phyloP scores from a whole-genome alignment of 2,329 filamentous ascomycete genomes.

The Madurella mycetomatis region DNA sequence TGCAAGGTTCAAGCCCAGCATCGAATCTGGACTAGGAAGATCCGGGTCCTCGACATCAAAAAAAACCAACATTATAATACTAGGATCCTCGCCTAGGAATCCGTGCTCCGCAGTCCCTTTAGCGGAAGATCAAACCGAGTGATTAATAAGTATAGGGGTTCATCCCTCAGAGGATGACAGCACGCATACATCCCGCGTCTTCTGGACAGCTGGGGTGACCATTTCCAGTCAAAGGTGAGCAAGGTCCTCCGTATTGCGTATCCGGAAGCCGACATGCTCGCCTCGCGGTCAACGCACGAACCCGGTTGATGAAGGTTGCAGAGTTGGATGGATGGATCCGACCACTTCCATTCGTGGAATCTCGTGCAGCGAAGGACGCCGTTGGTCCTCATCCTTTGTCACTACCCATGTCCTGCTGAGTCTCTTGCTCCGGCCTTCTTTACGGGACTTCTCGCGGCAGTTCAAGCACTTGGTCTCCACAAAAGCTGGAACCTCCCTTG shows the following conservation, averaged over 20 bases:
- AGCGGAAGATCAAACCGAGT: neutral
- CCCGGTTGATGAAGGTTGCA: constrained; percentile 1
- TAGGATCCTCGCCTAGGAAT: neutral
- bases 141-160: too few species aligned
- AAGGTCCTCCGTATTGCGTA: neutral
- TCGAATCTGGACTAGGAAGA: neutral
- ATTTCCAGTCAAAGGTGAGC: neutral
- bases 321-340: constrained; percentile 14
- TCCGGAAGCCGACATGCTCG: constrained; percentile 12
- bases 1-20: neutral
- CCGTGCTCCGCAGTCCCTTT: neutral
- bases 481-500: too few species aligned
- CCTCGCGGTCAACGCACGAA: neutral
- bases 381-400: neutral
- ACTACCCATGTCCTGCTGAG: neutral
- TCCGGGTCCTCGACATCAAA: neutral
- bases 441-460: too few species aligned
- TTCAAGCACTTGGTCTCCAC: too few species aligned
- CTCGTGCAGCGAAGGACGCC: constrained; percentile 2
- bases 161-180: too few species aligned
- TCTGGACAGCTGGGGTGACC: too few species aligned
- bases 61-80: neutral
- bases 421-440: neutral
- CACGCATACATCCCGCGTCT: too few species aligned
- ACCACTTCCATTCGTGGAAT: constrained; percentile 8